Evolutionary conservation across 345 rosid genomes (phyloP).

Genomic region (Syzygium aromaticum): DNA sequence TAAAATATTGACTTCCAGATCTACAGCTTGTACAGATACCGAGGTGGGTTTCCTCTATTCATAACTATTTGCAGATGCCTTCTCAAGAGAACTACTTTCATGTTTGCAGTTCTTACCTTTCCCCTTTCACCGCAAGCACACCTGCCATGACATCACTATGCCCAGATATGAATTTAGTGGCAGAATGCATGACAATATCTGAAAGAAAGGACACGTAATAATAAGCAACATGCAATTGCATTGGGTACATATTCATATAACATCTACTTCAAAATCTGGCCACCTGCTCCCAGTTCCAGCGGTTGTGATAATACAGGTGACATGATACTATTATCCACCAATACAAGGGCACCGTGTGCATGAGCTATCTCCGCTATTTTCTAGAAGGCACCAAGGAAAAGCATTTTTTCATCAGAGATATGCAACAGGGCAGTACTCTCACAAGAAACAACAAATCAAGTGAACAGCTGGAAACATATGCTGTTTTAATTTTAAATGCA

Average conservation of each 20-base stretch:
- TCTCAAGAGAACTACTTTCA: neutral
- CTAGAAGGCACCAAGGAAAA: constrained; percentile 18
- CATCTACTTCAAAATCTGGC: neutral
- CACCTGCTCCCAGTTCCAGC: constrained; percentile 94
- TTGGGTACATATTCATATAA: neutral
- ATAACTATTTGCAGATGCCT: neutral
- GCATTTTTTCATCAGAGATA: neutral
- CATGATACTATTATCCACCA: constrained; percentile 95
- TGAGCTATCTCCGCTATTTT: constrained; percentile 85
- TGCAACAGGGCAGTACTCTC: neutral
- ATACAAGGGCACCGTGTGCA: constrained; percentile 64
- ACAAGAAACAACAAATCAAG: neutral
- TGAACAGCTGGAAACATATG: neutral
- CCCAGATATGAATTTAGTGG: constrained; percentile 90
- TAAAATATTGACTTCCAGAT: neutral
- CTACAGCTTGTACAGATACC: neutral
- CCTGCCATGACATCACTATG: constrained; percentile 98
- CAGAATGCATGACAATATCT: constrained; percentile 98
- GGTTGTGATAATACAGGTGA: constrained; percentile 87
- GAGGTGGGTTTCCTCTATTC: neutral
- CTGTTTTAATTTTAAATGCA: neutral
- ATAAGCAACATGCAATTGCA: neutral
- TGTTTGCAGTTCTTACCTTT: constrained; percentile 39
- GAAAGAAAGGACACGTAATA: constrained; percentile 10
- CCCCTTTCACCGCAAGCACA: constrained; percentile 89